Percentiles rank a stretch among this genome's conserved stretches.
These are phyloP conservation scores for Echeveria elegans DNA, from an alignment of 164 flowering plant species.

Conservation along the genomic window DNA sequence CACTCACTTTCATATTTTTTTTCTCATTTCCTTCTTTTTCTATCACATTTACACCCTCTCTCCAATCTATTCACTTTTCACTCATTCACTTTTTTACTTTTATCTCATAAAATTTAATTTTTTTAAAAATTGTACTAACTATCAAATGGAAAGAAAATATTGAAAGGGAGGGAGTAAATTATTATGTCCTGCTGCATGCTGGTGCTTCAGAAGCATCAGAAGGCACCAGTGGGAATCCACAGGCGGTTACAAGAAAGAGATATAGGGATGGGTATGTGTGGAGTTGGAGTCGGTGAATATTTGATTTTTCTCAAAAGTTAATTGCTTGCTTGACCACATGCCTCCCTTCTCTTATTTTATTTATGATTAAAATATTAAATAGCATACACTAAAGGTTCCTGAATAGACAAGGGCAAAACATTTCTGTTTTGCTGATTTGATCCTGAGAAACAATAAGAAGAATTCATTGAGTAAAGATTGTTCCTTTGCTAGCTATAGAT, in stretches of 20 bases:
- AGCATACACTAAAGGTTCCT: too few relatives aligned
- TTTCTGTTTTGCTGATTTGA: not conserved
- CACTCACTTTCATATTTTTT: too few relatives aligned
- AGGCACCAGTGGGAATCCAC: conserved; percentile 1
- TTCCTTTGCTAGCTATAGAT: conserved; percentile 3
- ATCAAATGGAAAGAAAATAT: too few relatives aligned
- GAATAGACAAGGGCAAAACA: not conserved
- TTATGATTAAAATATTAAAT: not conserved
- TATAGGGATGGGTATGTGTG: not conserved
- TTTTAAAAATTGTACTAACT: too few relatives aligned
- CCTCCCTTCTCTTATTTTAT: not conserved
- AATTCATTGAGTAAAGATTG: not conserved
- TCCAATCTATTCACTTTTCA: too few relatives aligned
- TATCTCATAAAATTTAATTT: too few relatives aligned
- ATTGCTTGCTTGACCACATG: conserved; percentile 6
- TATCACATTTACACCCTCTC: too few relatives aligned
- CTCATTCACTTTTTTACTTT: too few relatives aligned
- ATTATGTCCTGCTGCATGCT: not conserved
- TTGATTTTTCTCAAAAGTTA: not conserved
- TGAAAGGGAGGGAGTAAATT: too few relatives aligned
- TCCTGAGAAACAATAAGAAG: not conserved
- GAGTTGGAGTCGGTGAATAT: conserved; percentile 5
- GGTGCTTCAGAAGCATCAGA: conserved; percentile 5
- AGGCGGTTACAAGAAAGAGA: conserved; percentile 3
- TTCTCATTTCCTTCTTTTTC: too few relatives aligned